phyloP scores from a whole-genome alignment of 495 filamentous ascomycete genomes.

The Podospora anserina region DNA sequence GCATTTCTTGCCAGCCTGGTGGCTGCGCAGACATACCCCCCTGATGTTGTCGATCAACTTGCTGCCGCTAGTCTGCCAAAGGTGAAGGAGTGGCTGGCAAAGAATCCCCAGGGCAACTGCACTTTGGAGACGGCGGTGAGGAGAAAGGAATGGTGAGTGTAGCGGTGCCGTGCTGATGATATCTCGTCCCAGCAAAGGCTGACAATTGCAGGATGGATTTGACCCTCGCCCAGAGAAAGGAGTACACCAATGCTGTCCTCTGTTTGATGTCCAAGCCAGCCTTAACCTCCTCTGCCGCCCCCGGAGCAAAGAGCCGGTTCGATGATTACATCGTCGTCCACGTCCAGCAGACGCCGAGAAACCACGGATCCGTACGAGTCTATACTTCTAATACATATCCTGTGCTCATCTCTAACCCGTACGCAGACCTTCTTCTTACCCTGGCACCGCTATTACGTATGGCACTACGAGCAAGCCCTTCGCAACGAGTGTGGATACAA shows the following conservation, averaged over 20 bases:
- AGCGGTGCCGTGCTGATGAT: background rate
- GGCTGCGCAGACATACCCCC: slow-evolving; percentile 14
- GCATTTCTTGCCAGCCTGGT: slow-evolving; percentile 7
- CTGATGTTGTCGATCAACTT: slow-evolving; percentile 23
- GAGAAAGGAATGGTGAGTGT: slow-evolving; percentile 26
- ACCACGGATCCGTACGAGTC: slow-evolving; percentile 56
- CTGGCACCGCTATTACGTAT: slow-evolving; percentile 69
- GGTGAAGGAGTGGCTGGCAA: slow-evolving; percentile 25
- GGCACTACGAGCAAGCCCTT: slow-evolving; percentile 61
- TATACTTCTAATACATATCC: slow-evolving; percentile 19
- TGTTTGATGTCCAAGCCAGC: slow-evolving; percentile 57
- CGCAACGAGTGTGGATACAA: slow-evolving; percentile 66
- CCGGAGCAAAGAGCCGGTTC: slow-evolving; percentile 43
- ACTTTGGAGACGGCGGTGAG: slow-evolving; percentile 23
- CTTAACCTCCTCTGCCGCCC: slow-evolving; percentile 31
- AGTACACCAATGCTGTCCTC: slow-evolving; percentile 61
- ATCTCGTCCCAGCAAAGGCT: background rate
- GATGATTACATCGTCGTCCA: slow-evolving; percentile 71
- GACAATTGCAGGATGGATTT: slow-evolving; percentile 46
- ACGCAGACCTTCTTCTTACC: slow-evolving; percentile 59
- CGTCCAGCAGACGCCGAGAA: slow-evolving; percentile 56
- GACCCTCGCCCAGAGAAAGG: slow-evolving; percentile 44
- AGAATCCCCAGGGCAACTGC: slow-evolving; percentile 27
- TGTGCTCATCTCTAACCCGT: background rate
- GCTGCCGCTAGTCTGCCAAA: slow-evolving; percentile 18